Conservation (phyloP, 73 alveolate genomes). For the Halteria grandinella region DNA sequence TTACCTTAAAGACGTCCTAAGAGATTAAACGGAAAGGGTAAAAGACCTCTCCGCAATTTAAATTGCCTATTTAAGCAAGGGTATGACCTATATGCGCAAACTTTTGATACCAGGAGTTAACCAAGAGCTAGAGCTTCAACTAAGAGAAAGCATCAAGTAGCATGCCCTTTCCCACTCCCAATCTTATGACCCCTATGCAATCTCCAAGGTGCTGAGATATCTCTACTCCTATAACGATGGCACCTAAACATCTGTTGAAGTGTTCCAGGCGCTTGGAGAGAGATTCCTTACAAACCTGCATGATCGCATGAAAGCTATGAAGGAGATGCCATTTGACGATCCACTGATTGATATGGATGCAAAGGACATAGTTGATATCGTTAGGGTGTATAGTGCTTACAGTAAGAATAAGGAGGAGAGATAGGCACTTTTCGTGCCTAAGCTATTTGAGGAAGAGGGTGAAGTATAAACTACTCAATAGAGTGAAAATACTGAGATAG, state of each 20-base stretch:
- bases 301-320: constrained; percentile 5
- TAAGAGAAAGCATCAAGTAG: constrained; percentile 36
- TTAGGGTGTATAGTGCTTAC: constrained; percentile 33
- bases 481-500: not conserved
- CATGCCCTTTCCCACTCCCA: no score
- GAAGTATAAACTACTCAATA: not conserved
- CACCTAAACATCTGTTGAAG: not conserved
- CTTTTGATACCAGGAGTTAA: constrained; percentile 8
- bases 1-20: not conserved
- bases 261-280: constrained; percentile 37
- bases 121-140: constrained; percentile 1
- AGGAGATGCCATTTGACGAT: constrained; percentile 32
- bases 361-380: constrained; percentile 30
- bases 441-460: constrained; percentile 12
- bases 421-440: constrained; percentile 17
- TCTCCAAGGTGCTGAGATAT: constrained; percentile 49
- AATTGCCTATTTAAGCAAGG: constrained; percentile 53
- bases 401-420: not conserved
- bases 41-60: constrained; percentile 11
- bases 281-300: not conserved
- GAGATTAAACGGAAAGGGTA: constrained; percentile 20
- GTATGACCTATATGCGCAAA: constrained; percentile 11
- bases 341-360: constrained; percentile 43
- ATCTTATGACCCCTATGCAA: constrained; percentile 53
- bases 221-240: constrained; percentile 40